These are phyloP conservation scores for Rubia tinctorum DNA, from an alignment of 305 asterid species.

Conservation along the genomic window DNA sequence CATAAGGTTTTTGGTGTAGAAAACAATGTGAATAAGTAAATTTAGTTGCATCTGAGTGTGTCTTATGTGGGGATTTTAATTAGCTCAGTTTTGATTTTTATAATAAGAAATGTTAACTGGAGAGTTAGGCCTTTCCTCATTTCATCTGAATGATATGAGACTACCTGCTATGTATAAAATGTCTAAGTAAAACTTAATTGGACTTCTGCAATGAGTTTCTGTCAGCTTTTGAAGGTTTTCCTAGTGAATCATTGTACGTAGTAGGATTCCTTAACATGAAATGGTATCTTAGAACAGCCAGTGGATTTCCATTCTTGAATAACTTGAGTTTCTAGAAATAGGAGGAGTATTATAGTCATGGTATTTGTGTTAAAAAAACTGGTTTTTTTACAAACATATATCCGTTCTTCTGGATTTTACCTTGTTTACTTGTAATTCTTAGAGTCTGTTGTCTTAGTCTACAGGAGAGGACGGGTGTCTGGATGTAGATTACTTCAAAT, in stretches of 20 bases:
- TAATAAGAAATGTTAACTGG: not conserved
- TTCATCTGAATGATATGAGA: not conserved
- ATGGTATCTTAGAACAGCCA: not conserved
- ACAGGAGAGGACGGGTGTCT: constrained; percentile 55
- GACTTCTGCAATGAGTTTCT: not conserved
- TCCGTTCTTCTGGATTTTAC: not conserved
- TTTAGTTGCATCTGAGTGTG: not conserved
- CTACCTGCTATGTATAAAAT: not conserved
- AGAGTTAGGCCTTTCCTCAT: not conserved
- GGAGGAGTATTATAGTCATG: not conserved
- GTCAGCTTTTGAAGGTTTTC: not conserved
- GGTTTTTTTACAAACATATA: not conserved
- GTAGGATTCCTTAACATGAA: not conserved
- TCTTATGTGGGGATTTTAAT: not conserved
- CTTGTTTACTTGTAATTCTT: not conserved
- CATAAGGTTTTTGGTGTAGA: not conserved
- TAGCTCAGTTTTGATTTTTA: not conserved
- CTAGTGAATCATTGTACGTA: not conserved
- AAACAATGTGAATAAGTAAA: not conserved
- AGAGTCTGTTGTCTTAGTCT: constrained; percentile 38
- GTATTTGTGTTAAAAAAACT: not conserved
- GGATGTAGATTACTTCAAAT: constrained; percentile 69
- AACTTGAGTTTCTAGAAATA: not conserved
- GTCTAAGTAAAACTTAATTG: not conserved
- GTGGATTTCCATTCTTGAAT: not conserved